Evolutionary conservation across 2,329 filamentous ascomycete species (phyloP).

Genomic region (Botrytis fragariae): DNA sequence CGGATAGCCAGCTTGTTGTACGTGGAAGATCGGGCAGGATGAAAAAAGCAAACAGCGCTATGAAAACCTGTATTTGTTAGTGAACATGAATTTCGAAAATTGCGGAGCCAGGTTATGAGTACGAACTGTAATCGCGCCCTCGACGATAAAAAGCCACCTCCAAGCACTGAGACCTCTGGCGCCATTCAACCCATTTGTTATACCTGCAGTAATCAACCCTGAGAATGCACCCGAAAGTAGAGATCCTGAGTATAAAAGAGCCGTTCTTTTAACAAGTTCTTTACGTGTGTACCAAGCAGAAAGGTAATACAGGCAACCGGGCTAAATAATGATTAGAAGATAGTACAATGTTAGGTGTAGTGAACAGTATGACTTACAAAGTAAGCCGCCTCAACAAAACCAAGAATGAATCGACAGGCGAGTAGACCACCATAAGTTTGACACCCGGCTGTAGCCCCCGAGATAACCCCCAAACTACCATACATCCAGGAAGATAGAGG

Average conservation of each 20-base stretch:
- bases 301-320: constrained; percentile 21
- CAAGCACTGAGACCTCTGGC: constrained; percentile 49
- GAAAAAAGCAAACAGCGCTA: constrained; percentile 26
- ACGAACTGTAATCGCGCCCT: constrained; percentile 43
- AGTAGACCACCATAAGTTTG: constrained; percentile 48
- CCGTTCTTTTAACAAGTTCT: constrained; percentile 47
- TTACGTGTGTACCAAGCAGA: constrained; percentile 46
- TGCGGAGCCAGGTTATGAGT: no score
- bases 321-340: constrained; percentile 10
- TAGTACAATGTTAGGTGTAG: background rate
- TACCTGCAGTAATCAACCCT: constrained; percentile 49
- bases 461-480: constrained; percentile 51
- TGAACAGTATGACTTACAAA: constrained; percentile 41
- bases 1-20: constrained; percentile 51
- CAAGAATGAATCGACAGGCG: constrained; percentile 49
- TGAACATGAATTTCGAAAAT: background rate
- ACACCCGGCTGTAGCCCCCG: constrained; percentile 48
- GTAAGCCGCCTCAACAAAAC: constrained; percentile 55
- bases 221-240: constrained; percentile 49
- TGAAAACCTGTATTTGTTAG: constrained; percentile 9
- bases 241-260: constrained; percentile 47
- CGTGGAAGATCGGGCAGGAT: constrained; percentile 53
- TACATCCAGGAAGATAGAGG: constrained; percentile 50
- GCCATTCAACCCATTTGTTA: constrained; percentile 47
- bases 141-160: constrained; percentile 53